Percentiles rank a stretch among this genome's conserved stretches.
These are phyloP conservation scores for Termitomyces sp. DNA, from an alignment of 768 basidiomycete genomes.

Conservation along the genomic window DNA sequence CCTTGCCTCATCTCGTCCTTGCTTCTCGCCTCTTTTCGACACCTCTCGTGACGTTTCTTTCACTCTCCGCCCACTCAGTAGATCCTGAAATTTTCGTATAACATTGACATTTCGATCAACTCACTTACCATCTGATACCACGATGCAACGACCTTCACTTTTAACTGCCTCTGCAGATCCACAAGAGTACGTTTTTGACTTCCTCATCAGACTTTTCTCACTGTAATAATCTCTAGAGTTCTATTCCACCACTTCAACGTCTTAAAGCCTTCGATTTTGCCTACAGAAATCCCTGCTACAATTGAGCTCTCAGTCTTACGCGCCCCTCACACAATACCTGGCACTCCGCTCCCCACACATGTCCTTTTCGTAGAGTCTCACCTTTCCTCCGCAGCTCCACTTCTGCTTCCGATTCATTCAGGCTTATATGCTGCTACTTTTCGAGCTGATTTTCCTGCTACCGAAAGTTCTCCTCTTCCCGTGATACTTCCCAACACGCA, in stretches of 20 bases:
- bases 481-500: slow-evolving; percentile 22
- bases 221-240: slow-evolving; percentile 25
- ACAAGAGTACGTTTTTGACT: slow-evolving; percentile 24
- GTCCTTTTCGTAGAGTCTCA: slow-evolving; percentile 41
- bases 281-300: slow-evolving; percentile 30
- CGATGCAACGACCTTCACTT: slow-evolving; percentile 29
- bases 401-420: slow-evolving; percentile 50
- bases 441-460: slow-evolving; percentile 29
- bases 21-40: neutral
- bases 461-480: slow-evolving; percentile 8
- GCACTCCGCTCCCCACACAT: slow-evolving; percentile 51
- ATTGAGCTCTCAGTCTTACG: slow-evolving; percentile 44
- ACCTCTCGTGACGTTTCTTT: slow-evolving; percentile 4
- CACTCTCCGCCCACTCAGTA: neutral
- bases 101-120: slow-evolving; percentile 1
- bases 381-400: slow-evolving; percentile 23
- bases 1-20: neutral
- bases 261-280: slow-evolving; percentile 11
- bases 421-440: slow-evolving; percentile 39
- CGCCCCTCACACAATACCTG: slow-evolving; percentile 9
- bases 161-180: slow-evolving; percentile 25
- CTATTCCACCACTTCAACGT: slow-evolving; percentile 43
- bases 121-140: neutral
- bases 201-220: neutral
- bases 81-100: neutral